Percentiles rank a stretch among this genome's conserved stretches.
phyloP scores from a whole-genome alignment of 116 monocot genomes.

The Dioscorea cayenensis region DNA sequence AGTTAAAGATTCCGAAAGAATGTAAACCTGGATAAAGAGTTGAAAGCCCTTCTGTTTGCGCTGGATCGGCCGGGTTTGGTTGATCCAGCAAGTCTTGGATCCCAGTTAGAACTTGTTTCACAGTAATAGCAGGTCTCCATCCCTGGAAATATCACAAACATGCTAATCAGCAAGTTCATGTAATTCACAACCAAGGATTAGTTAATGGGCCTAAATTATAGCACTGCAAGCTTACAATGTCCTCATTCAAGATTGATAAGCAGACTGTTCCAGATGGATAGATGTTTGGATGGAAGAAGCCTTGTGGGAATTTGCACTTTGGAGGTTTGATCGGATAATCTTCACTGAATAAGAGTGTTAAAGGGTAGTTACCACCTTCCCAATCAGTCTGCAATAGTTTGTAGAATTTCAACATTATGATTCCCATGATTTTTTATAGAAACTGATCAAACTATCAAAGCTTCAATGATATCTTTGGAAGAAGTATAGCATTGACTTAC shows the following conservation, averaged over 20 bases:
- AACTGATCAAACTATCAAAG: too few relatives aligned
- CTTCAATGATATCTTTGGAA: too few relatives aligned
- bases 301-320: conserved; percentile 96
- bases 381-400: conserved; percentile 75
- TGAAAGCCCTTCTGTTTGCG: conserved; percentile 80
- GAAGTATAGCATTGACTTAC: too few relatives aligned
- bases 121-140: conserved; percentile 87
- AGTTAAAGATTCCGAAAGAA: not conserved
- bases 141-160: conserved; percentile 31
- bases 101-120: conserved; percentile 83
- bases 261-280: conserved; percentile 99
- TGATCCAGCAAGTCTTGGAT: conserved; percentile 87
- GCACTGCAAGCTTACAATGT: conserved; percentile 43
- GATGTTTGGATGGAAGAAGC: conserved; percentile 98
- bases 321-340: conserved; percentile 98
- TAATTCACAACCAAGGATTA: not conserved
- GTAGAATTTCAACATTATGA: not conserved
- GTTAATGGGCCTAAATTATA: not conserved
- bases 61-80: conserved; percentile 79
- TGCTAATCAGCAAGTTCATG: not conserved
- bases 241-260: conserved; percentile 96
- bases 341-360: conserved; percentile 86
- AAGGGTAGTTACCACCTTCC: conserved; percentile 90
- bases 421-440: too few relatives aligned
- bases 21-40: conserved; percentile 61